These are phyloP conservation scores for Apostasia ramifera DNA, from an alignment of 106 monocot genomes.

Conservation along the genomic window DNA sequence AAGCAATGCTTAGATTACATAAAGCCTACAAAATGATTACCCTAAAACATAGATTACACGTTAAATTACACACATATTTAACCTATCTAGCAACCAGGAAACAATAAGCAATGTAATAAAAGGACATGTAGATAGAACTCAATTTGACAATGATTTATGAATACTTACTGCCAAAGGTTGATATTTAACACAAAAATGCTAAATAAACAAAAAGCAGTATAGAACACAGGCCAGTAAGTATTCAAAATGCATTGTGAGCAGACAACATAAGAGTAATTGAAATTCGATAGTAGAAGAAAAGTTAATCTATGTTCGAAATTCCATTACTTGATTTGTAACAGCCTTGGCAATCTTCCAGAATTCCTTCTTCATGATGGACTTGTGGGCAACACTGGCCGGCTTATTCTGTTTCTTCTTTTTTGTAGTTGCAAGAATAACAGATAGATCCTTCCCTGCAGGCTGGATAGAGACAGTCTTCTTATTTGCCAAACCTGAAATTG, in stretches of 20 bases:
- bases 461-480: slow-evolving; percentile 51
- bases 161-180: too few relatives aligned
- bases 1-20: too few relatives aligned
- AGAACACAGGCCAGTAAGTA: background rate
- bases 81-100: too few relatives aligned
- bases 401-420: slow-evolving; percentile 62
- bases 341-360: slow-evolving; percentile 60
- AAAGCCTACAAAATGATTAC: too few relatives aligned
- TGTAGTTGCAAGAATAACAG: slow-evolving; percentile 35
- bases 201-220: background rate
- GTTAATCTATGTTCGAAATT: background rate
- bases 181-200: background rate
- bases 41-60: too few relatives aligned
- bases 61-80: too few relatives aligned
- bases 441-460: slow-evolving; percentile 39
- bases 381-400: slow-evolving; percentile 26
- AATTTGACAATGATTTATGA: too few relatives aligned
- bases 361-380: slow-evolving; percentile 62
- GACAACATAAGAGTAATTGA: too few relatives aligned
- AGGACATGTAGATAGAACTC: too few relatives aligned
- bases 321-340: slow-evolving; percentile 54
- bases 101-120: too few relatives aligned
- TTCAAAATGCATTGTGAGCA: too few relatives aligned
- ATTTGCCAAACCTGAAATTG: slow-evolving; percentile 57
- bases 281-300: too few relatives aligned